A percentile compares a stretch with the other conserved stretches of the same genome.
Conservation (phyloP, 768 basidiomycete species). For the Rhodotorula toruloides region DNA sequence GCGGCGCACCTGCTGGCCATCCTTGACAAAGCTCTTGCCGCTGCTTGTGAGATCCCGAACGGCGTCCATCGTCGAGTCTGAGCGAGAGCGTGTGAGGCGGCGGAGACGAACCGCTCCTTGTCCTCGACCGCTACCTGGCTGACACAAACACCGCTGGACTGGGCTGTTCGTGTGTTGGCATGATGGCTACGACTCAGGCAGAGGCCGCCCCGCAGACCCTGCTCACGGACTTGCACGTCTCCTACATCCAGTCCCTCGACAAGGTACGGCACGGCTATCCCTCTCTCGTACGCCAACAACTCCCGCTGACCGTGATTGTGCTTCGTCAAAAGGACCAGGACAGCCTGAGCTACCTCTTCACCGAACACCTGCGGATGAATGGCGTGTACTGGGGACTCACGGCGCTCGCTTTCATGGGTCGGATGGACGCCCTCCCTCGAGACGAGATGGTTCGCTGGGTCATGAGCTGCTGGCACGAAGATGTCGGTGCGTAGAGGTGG, state of each 20-base stretch:
- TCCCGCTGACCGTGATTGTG: neutral
- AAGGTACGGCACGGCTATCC: constrained; percentile 52
- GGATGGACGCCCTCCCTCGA: constrained; percentile 68
- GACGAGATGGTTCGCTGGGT: constrained; percentile 85
- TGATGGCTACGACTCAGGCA: neutral
- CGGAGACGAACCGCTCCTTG: neutral
- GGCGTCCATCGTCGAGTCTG: constrained; percentile 48
- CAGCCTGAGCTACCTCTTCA: constrained; percentile 61
- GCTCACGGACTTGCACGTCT: constrained; percentile 60
- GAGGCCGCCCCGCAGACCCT: constrained; percentile 39
- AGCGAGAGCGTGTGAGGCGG: neutral
- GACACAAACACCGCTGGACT: too few species aligned
- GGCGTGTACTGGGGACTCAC: constrained; percentile 96
- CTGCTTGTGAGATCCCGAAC: constrained; percentile 83
- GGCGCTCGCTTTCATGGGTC: constrained; percentile 73
- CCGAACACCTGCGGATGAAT: constrained; percentile 87
- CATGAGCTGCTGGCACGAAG: constrained; percentile 90
- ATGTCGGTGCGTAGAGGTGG: constrained; percentile 70
- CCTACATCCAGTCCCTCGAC: constrained; percentile 70
- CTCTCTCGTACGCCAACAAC: constrained; percentile 2
- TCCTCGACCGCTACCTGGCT: too few species aligned
- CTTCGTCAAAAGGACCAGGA: constrained; percentile 10
- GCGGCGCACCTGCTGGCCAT: constrained; percentile 74
- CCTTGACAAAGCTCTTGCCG: constrained; percentile 83
- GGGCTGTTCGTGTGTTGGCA: neutral